Base-by-base conservation (phyloP, 164 flowering plant genomes). In the Kalanchoe fedtschenkoi region DNA sequence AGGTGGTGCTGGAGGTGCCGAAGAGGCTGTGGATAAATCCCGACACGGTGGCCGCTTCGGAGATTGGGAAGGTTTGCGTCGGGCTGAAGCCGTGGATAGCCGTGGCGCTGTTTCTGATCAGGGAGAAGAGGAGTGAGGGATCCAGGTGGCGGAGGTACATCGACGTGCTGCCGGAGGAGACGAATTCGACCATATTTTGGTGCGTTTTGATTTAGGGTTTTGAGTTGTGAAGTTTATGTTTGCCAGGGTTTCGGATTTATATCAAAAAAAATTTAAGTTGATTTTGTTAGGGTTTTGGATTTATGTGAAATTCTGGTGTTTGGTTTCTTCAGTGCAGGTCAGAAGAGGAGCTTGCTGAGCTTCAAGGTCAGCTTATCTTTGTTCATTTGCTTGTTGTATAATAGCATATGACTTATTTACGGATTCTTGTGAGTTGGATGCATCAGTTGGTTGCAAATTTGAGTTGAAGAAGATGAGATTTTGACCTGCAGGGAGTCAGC, bases 341-440 rank as follows among this genome's bases (percentile, higher is more conserved):
- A 76, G 96, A 88, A 70, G 89, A 86, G 87, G 99, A 90, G 83
- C 92, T 93, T 35, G 70, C 75, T 74, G 91, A 90, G 77, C 67
- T 90, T 68, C 84, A 84, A 84, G 97, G 97, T 93, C 39, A 58
- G 81, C 65, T 28, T 55, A n/a, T n/a, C n/a, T n/a, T n/a, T n/a
- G n/a, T n/a, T n/a, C n/a, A n/a, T n/a, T n/a, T n/a, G 4, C 24
- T n/a, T 33, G 39, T 58, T 24, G 0, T 5, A 24, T 26, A 2
- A 6, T 51, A 37, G 8, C 39, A 37, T 37, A 37, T 37, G 0
- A 37, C 39, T 51, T 1, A 13, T 51, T 26, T 29, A 19, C 9
- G 21, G 8, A 19, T 44, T 37, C 24, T 4, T 46, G 28, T 46
- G 21, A 0, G 26, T 2, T 6, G 5, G 8, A 46, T 46, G 53